Conservation (phyloP, 2,329 filamentous ascomycete species). For the Mycosphaerelloides madeirae region DNA sequence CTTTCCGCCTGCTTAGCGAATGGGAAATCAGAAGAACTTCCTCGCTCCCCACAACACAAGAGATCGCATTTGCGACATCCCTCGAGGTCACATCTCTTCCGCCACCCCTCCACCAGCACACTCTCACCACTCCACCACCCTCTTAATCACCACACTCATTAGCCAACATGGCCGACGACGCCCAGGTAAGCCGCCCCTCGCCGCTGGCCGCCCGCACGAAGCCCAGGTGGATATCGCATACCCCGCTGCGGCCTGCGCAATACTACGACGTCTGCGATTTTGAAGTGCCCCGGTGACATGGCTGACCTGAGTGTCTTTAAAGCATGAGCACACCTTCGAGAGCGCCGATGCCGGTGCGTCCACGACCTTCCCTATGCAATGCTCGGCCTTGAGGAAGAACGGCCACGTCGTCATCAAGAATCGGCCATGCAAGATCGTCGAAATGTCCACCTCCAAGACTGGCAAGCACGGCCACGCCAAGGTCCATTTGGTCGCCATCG, state of each 20-base stretch:
- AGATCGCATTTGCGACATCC: no score
- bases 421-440: slow-evolving; percentile 99
- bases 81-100: background rate
- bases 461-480: slow-evolving; percentile 99
- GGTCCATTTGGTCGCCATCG: slow-evolving; percentile 95
- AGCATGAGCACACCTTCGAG: slow-evolving; percentile 72
- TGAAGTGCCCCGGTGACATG: no score
- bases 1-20: no score
- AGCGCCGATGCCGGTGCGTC: slow-evolving; percentile 95
- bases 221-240: background rate
- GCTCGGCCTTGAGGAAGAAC: slow-evolving; percentile 99
- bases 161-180: slow-evolving; percentile 61
- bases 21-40: no score
- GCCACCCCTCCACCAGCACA: slow-evolving; percentile 26
- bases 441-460: slow-evolving; percentile 99
- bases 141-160: slow-evolving; percentile 35
- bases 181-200: slow-evolving; percentile 51
- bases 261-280: background rate
- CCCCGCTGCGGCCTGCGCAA: background rate
- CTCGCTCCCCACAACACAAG: no score
- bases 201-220: background rate
- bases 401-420: slow-evolving; percentile 97
- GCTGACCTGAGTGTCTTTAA: slow-evolving; percentile 16
- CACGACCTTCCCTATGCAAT: slow-evolving; percentile 94
- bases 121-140: slow-evolving; percentile 13